Evolutionary conservation across 192 early-diverging fungal genomes (phyloP), one percentile per base, ranked within the genome.

Genomic region (Rhizoclosmatium sp.): DNA sequence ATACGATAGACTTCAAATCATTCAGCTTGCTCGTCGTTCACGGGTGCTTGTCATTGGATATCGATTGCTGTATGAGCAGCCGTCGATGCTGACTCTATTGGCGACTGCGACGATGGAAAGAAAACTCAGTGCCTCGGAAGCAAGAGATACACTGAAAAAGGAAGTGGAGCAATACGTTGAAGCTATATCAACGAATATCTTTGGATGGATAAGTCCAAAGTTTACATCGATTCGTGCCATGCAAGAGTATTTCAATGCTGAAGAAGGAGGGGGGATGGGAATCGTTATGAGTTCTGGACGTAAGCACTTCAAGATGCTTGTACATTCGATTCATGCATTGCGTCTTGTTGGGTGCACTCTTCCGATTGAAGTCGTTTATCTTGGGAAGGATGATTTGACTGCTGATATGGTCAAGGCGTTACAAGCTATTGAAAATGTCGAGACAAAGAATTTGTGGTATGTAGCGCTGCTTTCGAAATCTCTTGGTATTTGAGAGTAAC

Each of bases 1-100:
- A 51, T 80, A 80, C 71, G 51, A 80, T 59, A 49, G 72, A 19
- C 19, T 14, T 4, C 39, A 75, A n/a, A 62, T 75, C 21, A 3
- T 41, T 59, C 23, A 75, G 31, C 65, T 68, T 68, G 65, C 65
- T 5, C 4, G 46, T 12, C 23, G 65, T 3, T 7, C 65, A 2
- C 23, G 65, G 9, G 65, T 42, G 65, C 4, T 45, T 31, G 9
- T 46, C 3, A 68, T 68, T 14, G 40, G 39, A 10, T 68, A 68
- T 42, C 4, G 21, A 9, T 7, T 68, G 5, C 1, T 68, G 4
- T 21, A 19, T 39, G 65, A 68, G 14, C 65, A 68, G 40, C 46
- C 23, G 46, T 14, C 65, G 44, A 39, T 41, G 65, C 23, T 68
- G 65, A 39, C 65, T 7, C 10, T 68, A 7, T 3, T 68, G 7